phyloP scores from a whole-genome alignment of 1,284 basidiomycete genomes.

The Trichosporon sp. region DNA sequence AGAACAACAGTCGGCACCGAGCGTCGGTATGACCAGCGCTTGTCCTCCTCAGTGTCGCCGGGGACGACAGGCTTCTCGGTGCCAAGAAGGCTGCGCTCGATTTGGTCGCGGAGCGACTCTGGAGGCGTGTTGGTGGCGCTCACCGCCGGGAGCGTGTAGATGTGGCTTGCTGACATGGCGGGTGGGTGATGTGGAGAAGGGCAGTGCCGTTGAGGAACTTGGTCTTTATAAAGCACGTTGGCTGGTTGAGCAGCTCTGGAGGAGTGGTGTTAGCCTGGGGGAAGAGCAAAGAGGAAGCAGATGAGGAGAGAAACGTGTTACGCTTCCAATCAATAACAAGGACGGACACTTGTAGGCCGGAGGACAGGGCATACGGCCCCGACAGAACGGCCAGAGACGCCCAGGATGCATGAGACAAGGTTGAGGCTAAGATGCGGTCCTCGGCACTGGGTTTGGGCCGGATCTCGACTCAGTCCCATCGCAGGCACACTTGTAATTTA shows the following conservation, averaged over 20 bases:
- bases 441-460: conserved; percentile 3
- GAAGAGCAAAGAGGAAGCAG: no score
- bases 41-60: conserved; percentile 45
- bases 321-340: not conserved
- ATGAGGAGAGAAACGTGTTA: conserved; percentile 2
- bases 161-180: conserved; percentile 23
- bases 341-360: not conserved
- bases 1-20: conserved; percentile 80
- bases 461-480: conserved; percentile 9
- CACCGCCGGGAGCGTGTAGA: conserved; percentile 32
- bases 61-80: conserved; percentile 39
- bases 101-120: conserved; percentile 41
- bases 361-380: not conserved
- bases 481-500: not conserved
- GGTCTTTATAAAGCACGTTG: conserved; percentile 1
- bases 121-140: conserved; percentile 18
- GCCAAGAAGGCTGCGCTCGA: conserved; percentile 44
- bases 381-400: not conserved
- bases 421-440: not conserved
- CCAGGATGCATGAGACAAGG: conserved; percentile 1
- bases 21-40: conserved; percentile 59
- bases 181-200: not conserved
- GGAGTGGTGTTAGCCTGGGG: not conserved
- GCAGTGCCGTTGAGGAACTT: not conserved
- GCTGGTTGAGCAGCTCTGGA: conserved; percentile 13